Evolutionary conservation across 768 basidiomycete genomes (phyloP).

Genomic region (Lactifluus pinguis): DNA sequence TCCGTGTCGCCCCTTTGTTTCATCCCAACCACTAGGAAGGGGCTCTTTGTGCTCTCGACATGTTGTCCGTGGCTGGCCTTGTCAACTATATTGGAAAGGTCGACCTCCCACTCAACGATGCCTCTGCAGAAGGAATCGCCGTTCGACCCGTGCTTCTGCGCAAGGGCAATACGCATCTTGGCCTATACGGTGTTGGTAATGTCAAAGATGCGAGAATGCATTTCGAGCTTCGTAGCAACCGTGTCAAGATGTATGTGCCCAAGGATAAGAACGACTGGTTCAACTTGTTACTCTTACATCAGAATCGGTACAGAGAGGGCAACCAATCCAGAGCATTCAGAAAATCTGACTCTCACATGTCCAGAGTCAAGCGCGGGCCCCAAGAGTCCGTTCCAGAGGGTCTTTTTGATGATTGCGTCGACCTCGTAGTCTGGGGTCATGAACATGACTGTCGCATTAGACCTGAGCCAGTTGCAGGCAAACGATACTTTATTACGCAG

Average conservation of each 20-base stretch:
- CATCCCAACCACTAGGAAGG: constrained; percentile 54
- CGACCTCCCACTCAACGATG: constrained; percentile 71
- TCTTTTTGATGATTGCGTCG: constrained; percentile 92
- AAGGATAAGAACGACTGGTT: constrained; percentile 89
- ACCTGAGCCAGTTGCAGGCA: constrained; percentile 86
- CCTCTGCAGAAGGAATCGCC: constrained; percentile 68
- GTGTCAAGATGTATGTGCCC: constrained; percentile 96
- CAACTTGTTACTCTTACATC: constrained; percentile 87
- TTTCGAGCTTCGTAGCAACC: constrained; percentile 86
- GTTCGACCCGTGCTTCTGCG: constrained; percentile 85
- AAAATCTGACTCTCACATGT: not conserved
- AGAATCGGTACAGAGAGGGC: constrained; percentile 68
- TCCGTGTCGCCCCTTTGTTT: not conserved
- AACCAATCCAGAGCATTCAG: not conserved
- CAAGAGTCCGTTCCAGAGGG: constrained; percentile 93
- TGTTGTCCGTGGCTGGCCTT: constrained; percentile 88
- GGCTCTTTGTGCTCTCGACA: constrained; percentile 89
- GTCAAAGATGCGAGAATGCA: constrained; percentile 96
- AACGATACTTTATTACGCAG: constrained; percentile 86
- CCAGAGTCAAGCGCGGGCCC: constrained; percentile 87
- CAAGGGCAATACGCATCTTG: constrained; percentile 82
- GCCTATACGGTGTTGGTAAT: constrained; percentile 92
- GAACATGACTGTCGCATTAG: constrained; percentile 95
- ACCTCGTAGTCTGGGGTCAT: constrained; percentile 96
- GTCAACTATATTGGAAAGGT: constrained; percentile 98